A percentile compares a stretch with the other conserved stretches of the same genome.
These are phyloP conservation scores for Melaleuca alternifolia DNA, from an alignment of 345 rosid genomes.

Conservation along the genomic window DNA sequence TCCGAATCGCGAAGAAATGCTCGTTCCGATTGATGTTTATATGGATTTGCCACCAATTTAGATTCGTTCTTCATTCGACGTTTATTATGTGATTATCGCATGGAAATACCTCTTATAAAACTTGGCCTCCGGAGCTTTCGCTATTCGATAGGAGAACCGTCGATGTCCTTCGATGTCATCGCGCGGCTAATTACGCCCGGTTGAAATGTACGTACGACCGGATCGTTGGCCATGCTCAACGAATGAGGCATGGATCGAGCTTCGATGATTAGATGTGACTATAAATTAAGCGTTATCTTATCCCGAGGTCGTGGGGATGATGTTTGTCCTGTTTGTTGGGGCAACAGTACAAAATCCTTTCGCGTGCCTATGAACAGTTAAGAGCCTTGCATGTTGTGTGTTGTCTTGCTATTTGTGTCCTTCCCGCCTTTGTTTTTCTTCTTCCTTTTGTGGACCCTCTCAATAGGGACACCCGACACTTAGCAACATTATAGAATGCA, in stretches of 20 bases:
- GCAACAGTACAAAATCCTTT: background rate
- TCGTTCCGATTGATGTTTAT: background rate
- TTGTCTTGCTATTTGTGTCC: background rate
- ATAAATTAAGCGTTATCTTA: background rate
- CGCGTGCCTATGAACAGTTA: background rate
- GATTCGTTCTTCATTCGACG: background rate
- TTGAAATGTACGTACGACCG: background rate
- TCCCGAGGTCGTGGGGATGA: background rate
- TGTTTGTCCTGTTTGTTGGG: background rate
- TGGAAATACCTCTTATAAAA: background rate
- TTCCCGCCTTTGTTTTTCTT: background rate
- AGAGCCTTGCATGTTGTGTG: background rate
- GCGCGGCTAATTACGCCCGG: accelerated
- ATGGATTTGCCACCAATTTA: background rate
- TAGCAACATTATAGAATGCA: background rate
- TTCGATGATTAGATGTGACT: background rate
- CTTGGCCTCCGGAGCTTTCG: background rate
- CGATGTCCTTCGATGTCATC: accelerated
- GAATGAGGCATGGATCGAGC: background rate
- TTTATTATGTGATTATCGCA: background rate
- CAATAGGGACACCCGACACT: background rate
- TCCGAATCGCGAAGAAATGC: background rate
- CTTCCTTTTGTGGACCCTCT: background rate
- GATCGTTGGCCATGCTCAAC: background rate
- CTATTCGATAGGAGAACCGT: background rate